These are phyloP conservation scores for Zasmidium cellare DNA, from an alignment of 2,329 filamentous ascomycete species.

Conservation along the genomic window DNA sequence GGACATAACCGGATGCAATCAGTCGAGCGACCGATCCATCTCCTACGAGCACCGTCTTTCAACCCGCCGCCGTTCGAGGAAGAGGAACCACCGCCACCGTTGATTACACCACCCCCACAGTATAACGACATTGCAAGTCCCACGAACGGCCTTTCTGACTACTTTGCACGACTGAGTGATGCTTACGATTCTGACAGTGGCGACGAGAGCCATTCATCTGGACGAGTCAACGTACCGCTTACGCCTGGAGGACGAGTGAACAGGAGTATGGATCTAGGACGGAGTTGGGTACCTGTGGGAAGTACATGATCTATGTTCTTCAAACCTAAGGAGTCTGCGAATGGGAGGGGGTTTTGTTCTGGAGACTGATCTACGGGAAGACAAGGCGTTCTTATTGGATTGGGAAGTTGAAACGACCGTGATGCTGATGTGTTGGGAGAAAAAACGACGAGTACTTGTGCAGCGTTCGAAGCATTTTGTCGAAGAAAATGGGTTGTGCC, in stretches of 20 bases:
- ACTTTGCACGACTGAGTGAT: conserved; percentile 77
- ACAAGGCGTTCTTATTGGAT: too few relatives aligned
- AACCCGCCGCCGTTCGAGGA: conserved; percentile 86
- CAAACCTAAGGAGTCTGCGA: background rate
- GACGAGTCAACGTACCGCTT: conserved; percentile 58
- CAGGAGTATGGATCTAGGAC: conserved; percentile 64
- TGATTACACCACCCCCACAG: conserved; percentile 78
- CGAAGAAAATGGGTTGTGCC: too few relatives aligned
- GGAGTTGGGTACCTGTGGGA: conserved; percentile 43
- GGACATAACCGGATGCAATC: conserved; percentile 33
- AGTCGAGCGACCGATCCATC: conserved; percentile 72
- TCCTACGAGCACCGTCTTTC: conserved; percentile 80
- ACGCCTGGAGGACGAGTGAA: conserved; percentile 64
- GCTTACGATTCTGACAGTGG: conserved; percentile 51
- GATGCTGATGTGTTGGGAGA: too few relatives aligned
- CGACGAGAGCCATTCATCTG: conserved; percentile 23
- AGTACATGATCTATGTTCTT: conserved; percentile 4
- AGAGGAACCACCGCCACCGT: conserved; percentile 70
- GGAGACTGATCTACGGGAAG: too few relatives aligned
- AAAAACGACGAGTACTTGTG: too few relatives aligned
- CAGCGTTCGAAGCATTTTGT: too few relatives aligned
- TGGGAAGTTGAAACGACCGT: too few relatives aligned
- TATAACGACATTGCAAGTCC: conserved; percentile 78
- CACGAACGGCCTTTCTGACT: conserved; percentile 74
- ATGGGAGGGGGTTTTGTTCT: too few relatives aligned